Evolutionary conservation across 495 filamentous ascomycete genomes (phyloP).

Genomic region (Rusavskia elegans): DNA sequence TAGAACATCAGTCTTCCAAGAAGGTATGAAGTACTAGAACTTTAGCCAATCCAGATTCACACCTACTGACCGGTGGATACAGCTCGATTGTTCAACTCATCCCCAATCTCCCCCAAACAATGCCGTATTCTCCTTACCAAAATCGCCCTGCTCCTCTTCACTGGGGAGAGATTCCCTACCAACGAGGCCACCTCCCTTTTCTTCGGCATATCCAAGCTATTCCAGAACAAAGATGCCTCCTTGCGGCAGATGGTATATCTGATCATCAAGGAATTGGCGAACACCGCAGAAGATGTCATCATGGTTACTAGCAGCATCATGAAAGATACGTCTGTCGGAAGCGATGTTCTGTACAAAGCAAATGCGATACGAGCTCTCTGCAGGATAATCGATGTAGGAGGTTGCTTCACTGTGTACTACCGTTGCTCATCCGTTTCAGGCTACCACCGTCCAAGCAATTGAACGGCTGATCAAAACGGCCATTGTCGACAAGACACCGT

Average conservation of each 20-base stretch:
- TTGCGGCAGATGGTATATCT: conserved; percentile 98
- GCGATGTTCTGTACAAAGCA: conserved; percentile 85
- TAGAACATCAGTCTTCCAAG: conserved; percentile 96
- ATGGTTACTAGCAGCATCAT: conserved; percentile 99
- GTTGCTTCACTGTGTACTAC: neutral
- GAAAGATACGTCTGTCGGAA: conserved; percentile 96
- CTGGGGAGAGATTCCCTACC: conserved; percentile 88
- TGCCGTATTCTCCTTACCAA: conserved; percentile 94
- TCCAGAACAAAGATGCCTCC: conserved; percentile 97
- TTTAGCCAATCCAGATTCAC: neutral
- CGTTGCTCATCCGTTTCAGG: conserved; percentile 31
- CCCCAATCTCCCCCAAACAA: conserved; percentile 84
- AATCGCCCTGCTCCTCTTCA: conserved; percentile 91
- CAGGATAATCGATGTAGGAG: conserved; percentile 86
- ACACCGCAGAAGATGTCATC: conserved; percentile 96
- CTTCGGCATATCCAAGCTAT: conserved; percentile 98
- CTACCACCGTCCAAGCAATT: conserved; percentile 93
- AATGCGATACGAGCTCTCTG: conserved; percentile 95
- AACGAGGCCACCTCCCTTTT: conserved; percentile 97
- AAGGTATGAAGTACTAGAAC: conserved; percentile 47
- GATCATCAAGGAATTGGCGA: conserved; percentile 89
- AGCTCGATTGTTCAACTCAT: conserved; percentile 97
- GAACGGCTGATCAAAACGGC: conserved; percentile 98
- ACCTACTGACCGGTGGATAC: conserved; percentile 3
- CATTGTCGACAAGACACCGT: conserved; percentile 97